Base-by-base conservation (phyloP, 306 rosid genomes). In the Argentina anserina region DNA sequence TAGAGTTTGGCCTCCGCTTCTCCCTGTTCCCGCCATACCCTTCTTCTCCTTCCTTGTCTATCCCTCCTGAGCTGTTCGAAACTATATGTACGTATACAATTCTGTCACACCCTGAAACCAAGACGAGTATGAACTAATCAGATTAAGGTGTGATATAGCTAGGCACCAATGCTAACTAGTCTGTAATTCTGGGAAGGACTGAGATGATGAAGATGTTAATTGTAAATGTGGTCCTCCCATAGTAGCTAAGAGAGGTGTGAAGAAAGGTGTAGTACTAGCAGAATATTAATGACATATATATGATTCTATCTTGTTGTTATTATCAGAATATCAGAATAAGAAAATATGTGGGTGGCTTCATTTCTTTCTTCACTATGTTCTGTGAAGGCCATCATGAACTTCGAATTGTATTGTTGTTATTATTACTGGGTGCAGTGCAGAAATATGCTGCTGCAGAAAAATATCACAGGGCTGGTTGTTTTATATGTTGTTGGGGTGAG, bases 21-120 rank as follows among this genome's bases (percentile, higher is more conserved):
- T 84, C 83, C 84, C 72, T 17, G 15, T 83, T 67, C 28, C 84
- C 85, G 43, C 47, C 84, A 86, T 84, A 86, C 90, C 82, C 96
- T 77, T 84, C 83, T 82, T 88, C 95, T 91, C 91, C 88, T 89
- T 91, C 87, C 89, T 83, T 88, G 92, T 94, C 98, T 94, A 91
- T 94, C 96, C 98, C 98, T 94, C 96, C 89, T 94, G 98, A 94
- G 98, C 98, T 94, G 56, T 81, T 81, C 56, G 41, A 60, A 25
- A 56, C 37, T 60, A 60, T 59, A 56, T 56, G 9, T 59, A 17
- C 0, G 18, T 61, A 33, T 50, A 18, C 55, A 23, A 50, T 50
- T 58, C 64, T 28, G 64, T 58, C 64, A 28, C 64, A 14, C 64
- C 64, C 36, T 5, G 37, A 58, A 28, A 58, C 64, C n/a, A n/a